Evolutionary conservation across 1,284 basidiomycete species (phyloP), one percentile per base, ranked within the genome.

Genomic region (Marasmius oreades): DNA sequence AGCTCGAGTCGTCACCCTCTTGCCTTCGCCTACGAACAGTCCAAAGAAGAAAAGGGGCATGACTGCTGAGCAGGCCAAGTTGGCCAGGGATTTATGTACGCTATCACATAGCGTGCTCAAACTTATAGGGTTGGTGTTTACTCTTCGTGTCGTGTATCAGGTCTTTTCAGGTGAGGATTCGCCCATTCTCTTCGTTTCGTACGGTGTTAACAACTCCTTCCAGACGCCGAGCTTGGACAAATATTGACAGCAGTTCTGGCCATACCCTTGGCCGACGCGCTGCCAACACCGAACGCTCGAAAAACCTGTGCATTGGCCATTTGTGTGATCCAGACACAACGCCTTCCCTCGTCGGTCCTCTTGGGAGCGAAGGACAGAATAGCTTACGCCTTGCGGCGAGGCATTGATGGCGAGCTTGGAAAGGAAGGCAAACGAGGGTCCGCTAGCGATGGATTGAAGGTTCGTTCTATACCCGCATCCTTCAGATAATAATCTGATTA

Each of bases 341-440:
- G 86, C 6, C 76, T 92, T 8, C 85, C 90, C 18, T 69, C 73
- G 23, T 69, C 74, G 0, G 77, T 91, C 14, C 73, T 92, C 14
- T 62, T 70, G 16, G 82, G 84, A 16, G 80, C 85, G 1, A 78
- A 76, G 11, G 79, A 83, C 61, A 77, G 85, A 31, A 88, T 92
- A 42, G 77, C 84, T 0, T 84, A 81, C 55, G 86, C 87, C 2
- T 67, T 92, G 8, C 78, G 81, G 53, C 82, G 89, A 36, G 90
- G 85, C n/a, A 80, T 92, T 59, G 85, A 88, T 56, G 90, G 90
- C 11, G 86, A 91, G 58, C 80, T 92, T 18, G 90, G 90, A 2
- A 89, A 89, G 65, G 90, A 92, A 69, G 90, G 90, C 8, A 92
- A 92, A 73, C 92, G 89, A 63, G 90, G 90, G 0, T 82, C 89